Evolutionary conservation across 192 early-diverging fungal species (phyloP).

Genomic region (Phlyctochytrium arcticum): DNA sequence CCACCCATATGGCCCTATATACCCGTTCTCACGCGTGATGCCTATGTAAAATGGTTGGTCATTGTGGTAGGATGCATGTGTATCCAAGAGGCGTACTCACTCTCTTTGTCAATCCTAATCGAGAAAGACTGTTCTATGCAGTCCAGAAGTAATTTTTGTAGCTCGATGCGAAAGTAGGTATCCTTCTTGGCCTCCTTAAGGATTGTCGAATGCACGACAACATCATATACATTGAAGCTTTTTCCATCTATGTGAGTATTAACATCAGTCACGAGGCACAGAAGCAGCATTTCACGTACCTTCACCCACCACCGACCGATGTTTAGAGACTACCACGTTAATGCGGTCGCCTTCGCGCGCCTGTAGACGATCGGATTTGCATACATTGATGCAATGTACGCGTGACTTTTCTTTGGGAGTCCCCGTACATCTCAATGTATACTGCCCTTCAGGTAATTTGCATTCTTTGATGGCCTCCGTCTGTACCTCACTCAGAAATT

Average conservation of each 20-base stretch:
- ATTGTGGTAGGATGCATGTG: neutral
- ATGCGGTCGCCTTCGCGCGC: neutral
- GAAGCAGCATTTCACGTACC: neutral
- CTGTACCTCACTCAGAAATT: neutral
- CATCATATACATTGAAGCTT: conserved; percentile 10
- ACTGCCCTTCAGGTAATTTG: neutral
- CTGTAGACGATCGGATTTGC: neutral
- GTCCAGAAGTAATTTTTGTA: neutral
- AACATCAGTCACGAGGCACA: neutral
- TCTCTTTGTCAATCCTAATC: neutral
- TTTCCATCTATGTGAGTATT: neutral
- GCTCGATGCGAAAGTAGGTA: neutral
- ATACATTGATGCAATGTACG: conserved; percentile 2
- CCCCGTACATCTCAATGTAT: neutral
- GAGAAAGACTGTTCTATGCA: conserved; percentile 9
- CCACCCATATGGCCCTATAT: conserved; percentile 12
- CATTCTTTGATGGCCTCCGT: neutral
- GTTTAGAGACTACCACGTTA: conserved; percentile 3
- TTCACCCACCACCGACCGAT: neutral
- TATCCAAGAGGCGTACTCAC: neutral
- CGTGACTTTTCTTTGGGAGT: neutral
- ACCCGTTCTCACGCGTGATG: neutral
- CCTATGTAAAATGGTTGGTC: neutral
- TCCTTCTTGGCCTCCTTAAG: neutral
- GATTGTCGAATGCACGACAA: conserved; percentile 3